A percentile compares a stretch with the other conserved stretches of the same genome.
These are phyloP conservation scores for Talaromyces sp. DNA, from an alignment of 2,329 filamentous ascomycete genomes.

Conservation along the genomic window DNA sequence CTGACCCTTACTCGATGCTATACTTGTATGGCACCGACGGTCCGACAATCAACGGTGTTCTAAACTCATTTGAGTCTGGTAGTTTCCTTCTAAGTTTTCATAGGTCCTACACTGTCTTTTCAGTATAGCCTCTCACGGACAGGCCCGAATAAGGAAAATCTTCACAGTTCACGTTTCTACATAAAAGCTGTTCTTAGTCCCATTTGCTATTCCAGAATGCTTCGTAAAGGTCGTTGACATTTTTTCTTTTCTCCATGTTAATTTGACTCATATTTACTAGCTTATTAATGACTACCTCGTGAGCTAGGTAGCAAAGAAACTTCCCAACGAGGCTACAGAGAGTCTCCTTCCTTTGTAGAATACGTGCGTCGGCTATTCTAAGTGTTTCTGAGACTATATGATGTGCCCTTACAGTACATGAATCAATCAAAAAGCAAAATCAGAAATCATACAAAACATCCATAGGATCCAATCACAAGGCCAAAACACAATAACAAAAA, in stretches of 20 bases:
- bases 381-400: neutral
- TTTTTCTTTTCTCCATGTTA: no score
- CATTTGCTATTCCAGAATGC: no score
- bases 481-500: neutral
- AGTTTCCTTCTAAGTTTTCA: neutral
- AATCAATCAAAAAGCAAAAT: no score
- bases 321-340: neutral
- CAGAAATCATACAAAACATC: no score
- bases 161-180: no score
- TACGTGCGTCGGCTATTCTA: neutral
- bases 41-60: neutral
- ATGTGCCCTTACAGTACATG: neutral
- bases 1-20: neutral
- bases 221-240: no score
- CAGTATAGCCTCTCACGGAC: no score
- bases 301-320: neutral
- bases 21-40: neutral
- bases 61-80: neutral
- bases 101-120: no score
- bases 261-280: no score
- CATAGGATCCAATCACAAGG: neutral
- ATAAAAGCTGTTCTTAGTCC: no score
- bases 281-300: neutral
- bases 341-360: neutral
- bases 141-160: no score